Evolutionary conservation across 208 protist genomes (phyloP), one percentile per base, ranked within the genome.

Genomic region (Trypanosoma theileri): DNA sequence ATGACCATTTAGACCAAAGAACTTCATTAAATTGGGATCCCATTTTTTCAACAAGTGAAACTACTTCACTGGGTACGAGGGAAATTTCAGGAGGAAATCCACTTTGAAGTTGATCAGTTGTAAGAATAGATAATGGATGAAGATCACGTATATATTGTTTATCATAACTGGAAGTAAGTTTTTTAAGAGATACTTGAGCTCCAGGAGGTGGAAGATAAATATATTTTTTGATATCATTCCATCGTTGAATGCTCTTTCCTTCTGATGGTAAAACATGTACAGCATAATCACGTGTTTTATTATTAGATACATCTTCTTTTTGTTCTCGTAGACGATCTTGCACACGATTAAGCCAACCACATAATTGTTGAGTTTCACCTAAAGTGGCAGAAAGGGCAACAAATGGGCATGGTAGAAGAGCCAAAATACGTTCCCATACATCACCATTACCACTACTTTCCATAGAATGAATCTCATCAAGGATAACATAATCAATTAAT

Each of bases 381-480:
- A 99, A 70, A 8, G 97, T 98, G 41, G 97, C 97, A 59, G 96
- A 98, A 1, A 99, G 84, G 4, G 96, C 97, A 10, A 99, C 75
- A 73, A 98, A 98, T 31, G 96, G 97, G 46, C 82, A 91, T 2
- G 82, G 84, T 52, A 96, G 89, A 48, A 98, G 75, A 42, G 95
- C 66, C 12, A 99, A 71, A 61, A 98, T 82, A n/a, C 91, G 91
- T 77, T 98, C 93, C 93, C 94, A 98, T 16, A 98, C 73, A 35
- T 88, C 80, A 63, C 94, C 96, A 59, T 93, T 89, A 26, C 85
- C 81, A 71, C 81, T 88, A 74, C 84, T 92, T 59, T 96, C 87
- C 83, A 99, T 95, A 24, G 76, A 89, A 85, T 98, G 97, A 57
- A 99, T 94, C 74, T 98, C 97, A 64, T 98, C 97, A 8, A 98